These are phyloP conservation scores for Epichloe sp. DNA, from an alignment of 2,329 filamentous ascomycete species.

Conservation along the genomic window DNA sequence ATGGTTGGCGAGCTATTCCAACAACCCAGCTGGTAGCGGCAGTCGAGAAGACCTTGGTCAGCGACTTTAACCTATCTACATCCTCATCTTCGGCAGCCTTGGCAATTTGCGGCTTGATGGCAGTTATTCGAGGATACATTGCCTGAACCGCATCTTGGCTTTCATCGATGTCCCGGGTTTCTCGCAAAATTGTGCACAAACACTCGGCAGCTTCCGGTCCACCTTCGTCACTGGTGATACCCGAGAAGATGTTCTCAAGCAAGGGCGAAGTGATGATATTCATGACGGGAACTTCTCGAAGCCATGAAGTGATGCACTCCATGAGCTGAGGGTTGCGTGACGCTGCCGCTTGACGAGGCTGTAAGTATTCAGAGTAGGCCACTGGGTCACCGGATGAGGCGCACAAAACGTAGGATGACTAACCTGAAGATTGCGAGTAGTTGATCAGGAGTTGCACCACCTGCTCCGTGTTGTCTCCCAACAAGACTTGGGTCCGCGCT, in stretches of 20 bases:
- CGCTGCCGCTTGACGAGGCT: slow-evolving; percentile 44
- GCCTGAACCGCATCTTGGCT: slow-evolving; percentile 68
- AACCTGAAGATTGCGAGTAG: slow-evolving; percentile 86
- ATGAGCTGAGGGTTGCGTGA: slow-evolving; percentile 80
- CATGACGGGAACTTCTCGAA: slow-evolving; percentile 76
- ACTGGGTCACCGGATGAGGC: not conserved
- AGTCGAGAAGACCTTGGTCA: slow-evolving; percentile 84
- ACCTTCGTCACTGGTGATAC: slow-evolving; percentile 60
- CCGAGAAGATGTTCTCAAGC: slow-evolving; percentile 66
- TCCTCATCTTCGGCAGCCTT: slow-evolving; percentile 71
- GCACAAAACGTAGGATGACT: slow-evolving; percentile 17
- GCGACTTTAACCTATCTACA: slow-evolving; percentile 68
- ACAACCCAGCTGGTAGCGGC: slow-evolving; percentile 92
- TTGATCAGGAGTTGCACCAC: slow-evolving; percentile 79
- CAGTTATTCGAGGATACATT: slow-evolving; percentile 69
- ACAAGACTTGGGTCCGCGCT: slow-evolving; percentile 71
- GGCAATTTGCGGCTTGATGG: slow-evolving; percentile 62
- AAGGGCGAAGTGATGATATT: slow-evolving; percentile 78
- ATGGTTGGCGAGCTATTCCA: slow-evolving; percentile 71
- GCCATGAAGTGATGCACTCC: slow-evolving; percentile 93
- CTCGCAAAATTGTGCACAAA: slow-evolving; percentile 78
- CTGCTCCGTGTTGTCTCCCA: slow-evolving; percentile 80
- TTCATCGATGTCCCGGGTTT: slow-evolving; percentile 90
- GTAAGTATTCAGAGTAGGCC: not conserved
- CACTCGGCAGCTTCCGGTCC: slow-evolving; percentile 87